These are phyloP conservation scores for Musa troglodytarum DNA, from an alignment of 176 grass and related monocot species.

Conservation along the genomic window DNA sequence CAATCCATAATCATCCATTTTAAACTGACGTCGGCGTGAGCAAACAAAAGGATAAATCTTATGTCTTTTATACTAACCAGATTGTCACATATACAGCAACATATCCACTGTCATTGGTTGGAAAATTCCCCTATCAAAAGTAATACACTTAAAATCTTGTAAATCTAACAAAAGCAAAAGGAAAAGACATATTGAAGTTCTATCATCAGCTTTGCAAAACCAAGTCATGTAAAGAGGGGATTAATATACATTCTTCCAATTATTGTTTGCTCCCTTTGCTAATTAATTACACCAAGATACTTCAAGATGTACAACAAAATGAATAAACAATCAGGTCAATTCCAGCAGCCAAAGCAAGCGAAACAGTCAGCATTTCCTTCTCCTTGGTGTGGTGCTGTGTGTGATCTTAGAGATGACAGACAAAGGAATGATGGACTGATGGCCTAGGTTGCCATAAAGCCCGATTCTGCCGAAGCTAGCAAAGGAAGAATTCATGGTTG, in stretches of 20 bases:
- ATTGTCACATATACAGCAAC: too few species aligned
- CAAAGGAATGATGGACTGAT: slow-evolving; percentile 48
- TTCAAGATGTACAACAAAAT: slow-evolving; percentile 2
- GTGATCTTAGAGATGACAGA: slow-evolving; percentile 66
- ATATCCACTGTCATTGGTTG: too few species aligned
- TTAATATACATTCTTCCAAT: not conserved
- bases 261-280: not conserved
- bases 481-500: slow-evolving; percentile 45
- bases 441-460: slow-evolving; percentile 68
- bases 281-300: slow-evolving; percentile 7
- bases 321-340: not conserved
- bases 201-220: not conserved
- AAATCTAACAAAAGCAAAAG: not conserved
- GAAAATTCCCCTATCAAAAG: too few species aligned
- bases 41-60: too few species aligned
- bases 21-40: too few species aligned
- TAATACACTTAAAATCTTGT: not conserved
- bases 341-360: not conserved
- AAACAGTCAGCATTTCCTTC: slow-evolving; percentile 7
- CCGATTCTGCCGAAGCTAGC: slow-evolving; percentile 67
- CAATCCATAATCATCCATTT: too few species aligned
- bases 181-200: not conserved
- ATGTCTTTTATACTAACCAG: too few species aligned
- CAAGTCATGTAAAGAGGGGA: not conserved
- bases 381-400: slow-evolving; percentile 7